Evolutionary conservation across 257 asterid species (phyloP).

Genomic region (Scutellaria baicalensis): DNA sequence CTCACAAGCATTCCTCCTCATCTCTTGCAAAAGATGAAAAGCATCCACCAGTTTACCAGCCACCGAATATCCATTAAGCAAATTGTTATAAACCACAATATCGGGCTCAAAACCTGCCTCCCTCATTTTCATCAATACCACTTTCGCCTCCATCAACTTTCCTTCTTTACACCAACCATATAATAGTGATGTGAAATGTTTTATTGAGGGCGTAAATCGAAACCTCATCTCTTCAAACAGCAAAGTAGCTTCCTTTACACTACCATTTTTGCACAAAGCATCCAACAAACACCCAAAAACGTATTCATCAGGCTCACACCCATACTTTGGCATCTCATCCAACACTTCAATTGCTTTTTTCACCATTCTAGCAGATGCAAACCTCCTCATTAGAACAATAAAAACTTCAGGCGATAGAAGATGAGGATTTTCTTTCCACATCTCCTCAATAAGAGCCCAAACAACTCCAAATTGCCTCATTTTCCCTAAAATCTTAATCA

Average conservation of each 20-base stretch:
- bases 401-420: slow-evolving; percentile 66
- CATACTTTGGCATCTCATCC: slow-evolving; percentile 93
- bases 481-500: slow-evolving; percentile 71
- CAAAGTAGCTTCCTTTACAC: slow-evolving; percentile 80
- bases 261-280: slow-evolving; percentile 86
- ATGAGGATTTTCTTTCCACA: slow-evolving; percentile 76
- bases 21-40: slow-evolving; percentile 70
- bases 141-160: slow-evolving; percentile 78
- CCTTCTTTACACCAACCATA: slow-evolving; percentile 96
- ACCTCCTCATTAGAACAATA: slow-evolving; percentile 84
- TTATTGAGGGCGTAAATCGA: slow-evolving; percentile 65
- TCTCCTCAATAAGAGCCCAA: slow-evolving; percentile 95
- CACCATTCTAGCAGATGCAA: slow-evolving; percentile 84
- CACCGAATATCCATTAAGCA: slow-evolving; percentile 70
- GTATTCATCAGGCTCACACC: slow-evolving; percentile 86
- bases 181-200: slow-evolving; percentile 74
- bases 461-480: slow-evolving; percentile 95
- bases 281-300: slow-evolving; percentile 85
- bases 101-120: slow-evolving; percentile 94
- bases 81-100: slow-evolving; percentile 77
- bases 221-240: slow-evolving; percentile 79
- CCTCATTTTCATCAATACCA: slow-evolving; percentile 72
- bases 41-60: slow-evolving; percentile 77
- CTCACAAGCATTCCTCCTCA: slow-evolving; percentile 56
- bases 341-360: slow-evolving; percentile 83